These are phyloP conservation scores for Chaetothyriales sp. DNA, from an alignment of 2,329 filamentous ascomycete genomes.

Conservation along the genomic window DNA sequence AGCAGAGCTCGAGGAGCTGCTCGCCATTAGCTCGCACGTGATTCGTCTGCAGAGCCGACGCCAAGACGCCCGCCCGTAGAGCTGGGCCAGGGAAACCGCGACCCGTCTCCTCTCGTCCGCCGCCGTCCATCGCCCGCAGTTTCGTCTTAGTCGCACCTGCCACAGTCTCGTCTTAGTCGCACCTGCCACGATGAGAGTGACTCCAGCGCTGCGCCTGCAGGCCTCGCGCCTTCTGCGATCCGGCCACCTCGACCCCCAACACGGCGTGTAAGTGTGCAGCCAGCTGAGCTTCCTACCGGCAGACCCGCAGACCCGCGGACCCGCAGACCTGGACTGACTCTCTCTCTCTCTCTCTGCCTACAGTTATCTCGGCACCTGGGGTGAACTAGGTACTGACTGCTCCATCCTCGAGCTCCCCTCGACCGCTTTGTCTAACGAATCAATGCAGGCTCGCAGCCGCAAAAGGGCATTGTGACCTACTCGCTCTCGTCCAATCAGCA, in stretches of 20 bases:
- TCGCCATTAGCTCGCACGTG: neutral
- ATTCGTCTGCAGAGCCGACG: neutral
- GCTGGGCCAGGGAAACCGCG: neutral
- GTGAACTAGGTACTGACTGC: slow-evolving; percentile 49
- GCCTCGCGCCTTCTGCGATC: slow-evolving; percentile 14
- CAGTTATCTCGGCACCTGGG: slow-evolving; percentile 65
- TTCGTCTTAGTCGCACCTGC: neutral
- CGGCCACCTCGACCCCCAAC: slow-evolving; percentile 28
- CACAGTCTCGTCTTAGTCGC: neutral
- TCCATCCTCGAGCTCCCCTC: neutral
- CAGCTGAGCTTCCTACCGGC: neutral
- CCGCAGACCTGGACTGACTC: slow-evolving; percentile 18
- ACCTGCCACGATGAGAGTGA: slow-evolving; percentile 13
- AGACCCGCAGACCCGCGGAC: neutral
- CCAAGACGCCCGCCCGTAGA: neutral
- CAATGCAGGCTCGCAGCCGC: slow-evolving; percentile 34
- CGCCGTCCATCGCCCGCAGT: neutral
- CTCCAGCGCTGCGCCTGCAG: slow-evolving; percentile 14
- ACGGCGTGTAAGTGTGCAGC: slow-evolving; percentile 29
- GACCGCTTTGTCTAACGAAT: neutral
- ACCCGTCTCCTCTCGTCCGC: neutral
- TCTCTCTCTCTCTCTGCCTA: too few species aligned
- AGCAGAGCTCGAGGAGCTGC: neutral
- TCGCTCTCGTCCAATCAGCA: slow-evolving; percentile 76
- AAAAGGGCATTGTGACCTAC: slow-evolving; percentile 55